phyloP scores from a whole-genome alignment of 2,329 filamentous ascomycete genomes.

The Botrytis byssoidea region DNA sequence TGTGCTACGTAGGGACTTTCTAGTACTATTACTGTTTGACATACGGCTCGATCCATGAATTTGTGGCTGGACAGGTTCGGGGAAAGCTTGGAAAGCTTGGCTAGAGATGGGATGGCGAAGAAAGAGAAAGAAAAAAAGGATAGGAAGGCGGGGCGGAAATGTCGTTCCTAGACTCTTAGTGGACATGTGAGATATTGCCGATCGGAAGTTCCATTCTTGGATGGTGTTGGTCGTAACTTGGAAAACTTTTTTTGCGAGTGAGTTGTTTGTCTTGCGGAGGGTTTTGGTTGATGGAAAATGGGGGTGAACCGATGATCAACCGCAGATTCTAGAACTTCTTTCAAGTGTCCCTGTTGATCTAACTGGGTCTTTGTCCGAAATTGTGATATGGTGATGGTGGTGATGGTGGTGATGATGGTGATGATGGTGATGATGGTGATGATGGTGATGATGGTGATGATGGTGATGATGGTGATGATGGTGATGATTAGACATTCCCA shows the following conservation, averaged over 20 bases:
- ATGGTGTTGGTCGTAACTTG: neutral
- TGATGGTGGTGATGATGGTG: no score
- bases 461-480: neutral
- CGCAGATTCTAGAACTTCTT: neutral
- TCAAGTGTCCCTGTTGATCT: neutral
- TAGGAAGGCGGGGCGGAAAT: neutral
- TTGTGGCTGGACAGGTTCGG: neutral
- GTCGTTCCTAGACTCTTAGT: neutral
- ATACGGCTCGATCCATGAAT: neutral
- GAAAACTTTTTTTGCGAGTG: neutral
- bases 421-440: neutral
- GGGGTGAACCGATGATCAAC: neutral
- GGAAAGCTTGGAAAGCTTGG: neutral
- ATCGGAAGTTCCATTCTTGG: neutral
- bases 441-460: neutral
- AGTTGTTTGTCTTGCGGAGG: neutral
- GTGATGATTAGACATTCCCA: neutral
- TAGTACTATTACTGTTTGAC: neutral
- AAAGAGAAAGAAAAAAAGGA: neutral
- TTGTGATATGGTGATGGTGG: neutral
- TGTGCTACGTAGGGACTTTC: neutral
- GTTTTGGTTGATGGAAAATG: neutral
- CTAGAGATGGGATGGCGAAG: neutral
- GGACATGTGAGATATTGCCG: neutral
- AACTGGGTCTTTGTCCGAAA: neutral